Base-by-base conservation (phyloP, 2,329 filamentous ascomycete species). In the Cytospora leucostoma region DNA sequence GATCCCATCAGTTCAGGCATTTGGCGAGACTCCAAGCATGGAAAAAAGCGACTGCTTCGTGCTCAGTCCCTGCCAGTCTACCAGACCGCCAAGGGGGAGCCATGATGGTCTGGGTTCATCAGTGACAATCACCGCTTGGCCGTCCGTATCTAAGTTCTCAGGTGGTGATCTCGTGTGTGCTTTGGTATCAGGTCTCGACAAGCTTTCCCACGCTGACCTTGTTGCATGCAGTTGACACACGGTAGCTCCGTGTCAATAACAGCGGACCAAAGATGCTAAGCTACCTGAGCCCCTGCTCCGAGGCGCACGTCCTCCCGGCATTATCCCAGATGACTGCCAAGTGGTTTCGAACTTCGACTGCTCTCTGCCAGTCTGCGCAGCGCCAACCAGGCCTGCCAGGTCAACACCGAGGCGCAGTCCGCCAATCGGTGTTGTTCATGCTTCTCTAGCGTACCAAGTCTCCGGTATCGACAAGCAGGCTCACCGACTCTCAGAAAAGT, bases 121-220 rank as follows among this genome's bases (percentile, higher is more conserved):
- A 58, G n/a, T 13, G 37, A 34, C 44, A 37, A 34, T 58, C 40
- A 58, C 56, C 40, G 56, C 56, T 33, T 58, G 40, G 35, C 56
- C 17, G 38, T 49, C 38, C 17, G n/a, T 49, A n/a, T 47, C 21
- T 21, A 11, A 13, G 34, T 12, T 11, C 12, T 44, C 12, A 19
- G 11, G 11, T 50, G 32, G 19, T 49, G 56, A 33, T 15, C 4
- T 47, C 35, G 40, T 13, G 13, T 44, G 17, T 33, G 44, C 8
- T 21, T 21, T 19, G 44, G 21, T 47, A n/a, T 11, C 17, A 19
- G 44, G 44, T 21, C 10, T 47, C 44, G 10, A 47, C 44, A 47
- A 27, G 44, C n/a, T 19, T 47, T 47, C 44, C 44, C 44, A 47
- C 21, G 44, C 44, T 47, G 44, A 47, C 44, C 40, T 19, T 19